Evolutionary conservation across 148 eudicot genomes (phyloP), one percentile per base, ranked within the genome.

Genomic region (Selenicereus undatus): DNA sequence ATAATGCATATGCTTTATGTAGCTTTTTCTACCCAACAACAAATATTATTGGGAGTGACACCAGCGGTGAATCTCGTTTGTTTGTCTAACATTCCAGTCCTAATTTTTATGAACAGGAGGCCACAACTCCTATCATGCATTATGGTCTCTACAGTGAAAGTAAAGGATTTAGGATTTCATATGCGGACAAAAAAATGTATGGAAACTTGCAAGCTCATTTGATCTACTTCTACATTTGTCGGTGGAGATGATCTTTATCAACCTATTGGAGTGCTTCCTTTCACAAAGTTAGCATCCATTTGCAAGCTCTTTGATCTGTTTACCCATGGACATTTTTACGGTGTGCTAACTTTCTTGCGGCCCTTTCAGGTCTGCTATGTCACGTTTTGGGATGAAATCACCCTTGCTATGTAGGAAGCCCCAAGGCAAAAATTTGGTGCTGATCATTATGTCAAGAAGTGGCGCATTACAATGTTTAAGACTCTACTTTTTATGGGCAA

Each of bases 211-310:
- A 85, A 91, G 85, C 91, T 86, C 73, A 98, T 91, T 52, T 93
- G 94, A 48, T 96, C 99, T 78, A 96, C 99, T 76, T 96, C 98
- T 92, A 91, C 99, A 79, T 96, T 96, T 88, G 99, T 98, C 27
- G 99, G 99, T 72, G 99, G 99, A 72, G 99, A 96, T 87, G 89
- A 96, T 89, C 97, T 96, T 68, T 96, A 96, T 89, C 99, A 96
- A 84, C 99, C 99, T 73, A 96, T 96, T 77, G 99, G 99, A 91
- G 89, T 69, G 77, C 90, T 75, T 94, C 99, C 70, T 85, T 92
- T 81, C 70, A 82, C 56, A 92, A 91, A 95, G 99, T 96, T 77
- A 62, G 79, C 39, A 71, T 80, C 45, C 48, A 22, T 18, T 22
- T 32, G 52, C 77, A 62, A 27, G 27, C 36, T 26, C 56, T 66